Conservation (phyloP, 257 asterid species). For the Salvia miltiorrhiza region DNA sequence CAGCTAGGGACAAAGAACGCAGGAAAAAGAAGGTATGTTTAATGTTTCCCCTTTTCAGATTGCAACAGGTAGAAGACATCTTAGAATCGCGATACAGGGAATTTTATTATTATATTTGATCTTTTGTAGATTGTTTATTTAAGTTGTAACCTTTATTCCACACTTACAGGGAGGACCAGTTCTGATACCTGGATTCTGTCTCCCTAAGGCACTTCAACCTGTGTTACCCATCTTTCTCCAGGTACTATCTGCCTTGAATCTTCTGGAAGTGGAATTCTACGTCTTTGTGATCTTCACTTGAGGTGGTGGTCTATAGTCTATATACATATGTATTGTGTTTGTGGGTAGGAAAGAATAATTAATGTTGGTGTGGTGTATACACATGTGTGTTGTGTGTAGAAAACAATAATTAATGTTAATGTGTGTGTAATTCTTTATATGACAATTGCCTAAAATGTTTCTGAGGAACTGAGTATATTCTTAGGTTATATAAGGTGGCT, state of each 20-base stretch:
- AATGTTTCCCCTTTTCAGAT: neutral
- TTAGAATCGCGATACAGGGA: conserved; percentile 7
- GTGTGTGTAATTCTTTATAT: neutral
- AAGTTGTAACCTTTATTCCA: conserved; percentile 19
- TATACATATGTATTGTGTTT: neutral
- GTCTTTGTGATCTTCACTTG: neutral
- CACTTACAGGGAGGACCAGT: conserved; percentile 81
- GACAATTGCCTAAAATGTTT: neutral
- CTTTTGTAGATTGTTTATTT: neutral
- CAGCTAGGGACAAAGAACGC: conserved; percentile 93
- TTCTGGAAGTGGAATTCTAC: conserved; percentile 2
- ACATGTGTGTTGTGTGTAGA: no score
- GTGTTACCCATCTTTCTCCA: conserved; percentile 85
- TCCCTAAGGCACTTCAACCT: conserved; percentile 97
- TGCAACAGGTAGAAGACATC: conserved; percentile 11
- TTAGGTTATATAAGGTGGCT: neutral
- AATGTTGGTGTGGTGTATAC: neutral
- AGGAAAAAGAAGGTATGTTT: conserved; percentile 70
- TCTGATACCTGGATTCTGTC: conserved; percentile 92
- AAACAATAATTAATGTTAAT: neutral
- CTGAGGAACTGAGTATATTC: neutral
- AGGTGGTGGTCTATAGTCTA: neutral
- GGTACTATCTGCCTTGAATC: conserved; percentile 39
- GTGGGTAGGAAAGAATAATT: neutral
- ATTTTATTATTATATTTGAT: neutral